A percentile compares a stretch with the other conserved stretches of the same genome.
phyloP scores from a whole-genome alignment of 495 filamentous ascomycete species.

The Penicillium macrosclerotiorum region DNA sequence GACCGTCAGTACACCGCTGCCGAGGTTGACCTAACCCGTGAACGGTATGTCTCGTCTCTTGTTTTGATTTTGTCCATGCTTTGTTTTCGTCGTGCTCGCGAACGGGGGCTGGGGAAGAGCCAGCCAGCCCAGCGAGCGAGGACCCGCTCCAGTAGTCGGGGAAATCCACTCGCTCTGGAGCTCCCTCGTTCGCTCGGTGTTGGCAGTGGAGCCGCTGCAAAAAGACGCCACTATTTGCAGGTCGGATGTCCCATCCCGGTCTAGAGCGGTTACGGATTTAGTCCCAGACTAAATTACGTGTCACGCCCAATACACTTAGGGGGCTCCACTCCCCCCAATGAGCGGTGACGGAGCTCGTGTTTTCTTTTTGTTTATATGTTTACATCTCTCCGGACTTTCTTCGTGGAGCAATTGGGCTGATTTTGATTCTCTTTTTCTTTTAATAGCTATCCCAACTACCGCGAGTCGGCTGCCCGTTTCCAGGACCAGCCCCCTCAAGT shows the following conservation, averaged over 20 bases:
- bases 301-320: conserved; percentile 26
- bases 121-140: neutral
- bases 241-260: conserved; percentile 22
- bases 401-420: conserved; percentile 17
- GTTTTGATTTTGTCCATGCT: conserved; percentile 5
- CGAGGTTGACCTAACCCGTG: conserved; percentile 55
- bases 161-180: too few relatives aligned
- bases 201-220: too few relatives aligned
- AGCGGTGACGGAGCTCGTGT: conserved; percentile 28
- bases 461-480: conserved; percentile 55
- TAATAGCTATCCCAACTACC: conserved; percentile 52
- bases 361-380: conserved; percentile 33
- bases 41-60: conserved; percentile 46
- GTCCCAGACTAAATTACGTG: conserved; percentile 40
- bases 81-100: conserved; percentile 12
- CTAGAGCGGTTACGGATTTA: conserved; percentile 30
- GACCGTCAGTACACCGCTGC: conserved; percentile 26
- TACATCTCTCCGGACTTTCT: conserved; percentile 14
- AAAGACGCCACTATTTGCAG: conserved; percentile 24
- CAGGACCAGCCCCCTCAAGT: conserved; percentile 45
- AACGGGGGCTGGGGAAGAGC: neutral
- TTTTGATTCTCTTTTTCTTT: conserved; percentile 23
- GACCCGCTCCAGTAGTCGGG: conserved; percentile 3
- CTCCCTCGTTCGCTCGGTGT: too few relatives aligned
- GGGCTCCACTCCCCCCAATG: conserved; percentile 27